Evolutionary conservation across 768 basidiomycete genomes (phyloP), one percentile per base, ranked within the genome.

Genomic region (Lepiota brunneoincarnata): DNA sequence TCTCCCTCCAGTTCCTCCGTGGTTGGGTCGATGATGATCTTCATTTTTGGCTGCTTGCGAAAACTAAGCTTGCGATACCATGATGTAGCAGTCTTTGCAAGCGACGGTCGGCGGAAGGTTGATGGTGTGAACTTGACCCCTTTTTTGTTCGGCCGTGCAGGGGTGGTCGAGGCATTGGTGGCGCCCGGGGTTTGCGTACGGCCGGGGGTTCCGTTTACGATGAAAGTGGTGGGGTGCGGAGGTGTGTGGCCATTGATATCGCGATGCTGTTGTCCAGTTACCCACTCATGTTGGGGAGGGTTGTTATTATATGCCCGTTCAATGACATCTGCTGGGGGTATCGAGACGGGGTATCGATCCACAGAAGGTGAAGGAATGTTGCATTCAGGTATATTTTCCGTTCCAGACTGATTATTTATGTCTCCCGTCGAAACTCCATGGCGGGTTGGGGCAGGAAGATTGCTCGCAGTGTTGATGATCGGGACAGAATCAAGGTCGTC

Each of bases 41-140:
- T 54, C 28, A 61, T 68, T 49, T 67, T 69, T 26, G 60, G 68
- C 51, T 70, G 69, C 47, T 60, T 69, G 23, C 71, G 68, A 18
- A 69, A 65, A 48, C 72, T 73, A 18, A 75, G 63, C 7, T 69
- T 68, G 17, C 73, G 68, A 47, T 73, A 75, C 75, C 74, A 77
- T 11, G 73, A 71, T 35, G 62, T 53, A 10, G 67, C 67, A 45
- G 74, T 69, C 45, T 69, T 70, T 3, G 62, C 56, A 35, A 67
- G 38, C 0, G 64, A 59, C 9, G 63, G 53, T 31, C 63, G 65
- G 14, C 65, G 60, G 34, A 59, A 52, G 28, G 54, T 39, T 20
- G 60, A 49, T 12, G 49, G 49, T 3, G 64, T 52, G 57, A 66
- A 65, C 46, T 57, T 60, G 48, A 66, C 63, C 35, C 58, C 54